phyloP scores from a whole-genome alignment of 352 stramenopile species.

The Phytophthora melonis region DNA sequence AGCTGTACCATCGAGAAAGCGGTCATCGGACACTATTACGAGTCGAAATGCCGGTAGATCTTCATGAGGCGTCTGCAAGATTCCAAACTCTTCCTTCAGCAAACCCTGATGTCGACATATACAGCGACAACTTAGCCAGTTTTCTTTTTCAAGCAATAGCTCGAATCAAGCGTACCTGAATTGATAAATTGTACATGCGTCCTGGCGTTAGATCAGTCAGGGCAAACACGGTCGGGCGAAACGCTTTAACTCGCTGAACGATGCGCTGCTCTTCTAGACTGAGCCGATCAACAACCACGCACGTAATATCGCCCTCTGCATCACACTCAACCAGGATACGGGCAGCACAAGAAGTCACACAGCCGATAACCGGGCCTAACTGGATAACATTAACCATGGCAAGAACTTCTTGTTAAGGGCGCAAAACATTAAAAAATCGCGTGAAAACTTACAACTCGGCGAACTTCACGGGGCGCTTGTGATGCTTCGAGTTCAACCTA shows the following conservation, averaged over 20 bases:
- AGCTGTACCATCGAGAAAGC: constrained; percentile 30
- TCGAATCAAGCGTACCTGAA: constrained; percentile 33
- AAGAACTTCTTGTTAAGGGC: neutral
- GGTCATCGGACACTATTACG: constrained; percentile 34
- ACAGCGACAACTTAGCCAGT: neutral
- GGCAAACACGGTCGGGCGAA: constrained; percentile 40
- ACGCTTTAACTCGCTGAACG: constrained; percentile 14
- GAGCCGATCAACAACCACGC: constrained; percentile 50
- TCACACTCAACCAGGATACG: constrained; percentile 57
- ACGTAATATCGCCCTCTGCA: constrained; percentile 44
- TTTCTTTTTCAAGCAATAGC: neutral
- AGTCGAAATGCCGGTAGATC: constrained; percentile 45
- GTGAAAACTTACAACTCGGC: constrained; percentile 22
- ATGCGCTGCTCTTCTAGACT: constrained; percentile 24
- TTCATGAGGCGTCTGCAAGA: constrained; percentile 42
- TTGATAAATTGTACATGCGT: constrained; percentile 49
- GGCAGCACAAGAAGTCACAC: constrained; percentile 38
- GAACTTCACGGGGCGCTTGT: constrained; percentile 16
- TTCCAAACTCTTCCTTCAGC: constrained; percentile 3
- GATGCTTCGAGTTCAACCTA: constrained; percentile 27
- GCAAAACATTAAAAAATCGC: neutral
- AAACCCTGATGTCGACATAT: constrained; percentile 30
- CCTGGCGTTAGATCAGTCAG: constrained; percentile 43
- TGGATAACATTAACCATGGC: constrained; percentile 14
- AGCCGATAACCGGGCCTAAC: constrained; percentile 59